Evolutionary conservation across 208 protist species (phyloP).

Genomic region (Trypanosoma melophagium): DNA sequence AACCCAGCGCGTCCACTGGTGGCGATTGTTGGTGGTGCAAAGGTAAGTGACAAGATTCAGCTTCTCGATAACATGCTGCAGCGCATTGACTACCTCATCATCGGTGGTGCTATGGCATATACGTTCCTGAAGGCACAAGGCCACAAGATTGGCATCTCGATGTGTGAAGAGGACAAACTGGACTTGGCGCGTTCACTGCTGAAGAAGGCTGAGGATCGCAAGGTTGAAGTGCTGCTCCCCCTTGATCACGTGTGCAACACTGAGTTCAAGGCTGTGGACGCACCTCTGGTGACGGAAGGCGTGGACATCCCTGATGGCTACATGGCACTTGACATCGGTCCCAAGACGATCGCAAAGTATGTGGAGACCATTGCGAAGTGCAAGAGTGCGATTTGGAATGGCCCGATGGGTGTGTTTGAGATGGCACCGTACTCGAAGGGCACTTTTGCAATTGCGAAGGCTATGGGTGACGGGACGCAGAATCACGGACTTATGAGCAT

Average conservation of each 20-base stretch:
- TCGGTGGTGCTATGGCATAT: constrained; percentile 99
- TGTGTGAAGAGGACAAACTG: constrained; percentile 93
- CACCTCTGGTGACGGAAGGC: constrained; percentile 62
- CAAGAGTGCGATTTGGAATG: constrained; percentile 97
- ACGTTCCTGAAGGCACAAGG: constrained; percentile 95
- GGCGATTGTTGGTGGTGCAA: constrained; percentile 97
- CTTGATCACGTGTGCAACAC: constrained; percentile 96
- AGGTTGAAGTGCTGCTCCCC: constrained; percentile 97
- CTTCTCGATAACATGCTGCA: constrained; percentile 98
- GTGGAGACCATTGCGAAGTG: constrained; percentile 66
- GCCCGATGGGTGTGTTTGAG: constrained; percentile 98
- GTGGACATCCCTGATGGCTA: constrained; percentile 79
- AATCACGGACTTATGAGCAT: constrained; percentile 86
- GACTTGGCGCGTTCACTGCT: constrained; percentile 88
- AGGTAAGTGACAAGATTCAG: constrained; percentile 99
- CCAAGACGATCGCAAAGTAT: constrained; percentile 89
- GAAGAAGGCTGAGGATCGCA: constrained; percentile 93
- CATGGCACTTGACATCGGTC: constrained; percentile 97
- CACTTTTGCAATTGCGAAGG: constrained; percentile 83
- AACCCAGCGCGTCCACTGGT: constrained; percentile 89
- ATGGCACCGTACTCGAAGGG: constrained; percentile 95
- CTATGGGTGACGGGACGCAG: constrained; percentile 70
- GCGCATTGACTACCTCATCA: constrained; percentile 98
- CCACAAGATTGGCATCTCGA: constrained; percentile 92
- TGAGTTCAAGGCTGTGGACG: constrained; percentile 86